Base-by-base conservation (phyloP, 192 early-diverging fungal species). In the Coemansia sp. region DNA sequence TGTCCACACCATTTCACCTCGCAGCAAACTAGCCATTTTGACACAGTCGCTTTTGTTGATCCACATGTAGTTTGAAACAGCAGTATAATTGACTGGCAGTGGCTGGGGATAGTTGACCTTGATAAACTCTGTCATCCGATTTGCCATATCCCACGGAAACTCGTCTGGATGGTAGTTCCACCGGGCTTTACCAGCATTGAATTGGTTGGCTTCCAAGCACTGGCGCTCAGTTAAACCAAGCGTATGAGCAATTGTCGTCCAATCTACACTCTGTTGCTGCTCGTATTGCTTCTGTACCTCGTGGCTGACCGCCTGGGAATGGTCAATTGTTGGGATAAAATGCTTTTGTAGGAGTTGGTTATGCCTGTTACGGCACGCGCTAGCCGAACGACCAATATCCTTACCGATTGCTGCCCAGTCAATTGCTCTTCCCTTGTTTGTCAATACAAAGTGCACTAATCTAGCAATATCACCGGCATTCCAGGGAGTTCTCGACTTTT, bases 1-100 rank as follows among this genome's bases (percentile, higher is more conserved):
- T 2, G 67, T 69, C 67, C 67, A 62, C 9, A 51, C 35, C 12
- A 69, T 37, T 3, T 56, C 12, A 4, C 67, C 67, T 1, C n/a
- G 1, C n/a, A 62, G 12, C 59, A 62, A 5, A 22, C 23, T 47
- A n/a, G 35, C 22, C 54, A 69, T 62, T 5, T 19, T 39, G 12
- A 32, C 27, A 22, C 67, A 62, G 60, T 69, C 67, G 2, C 57
- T 23, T 1, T 25, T 29, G 7, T 56, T 15, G 11, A 69, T 39
- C 67, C 67, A 69, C 67, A 69, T 45, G 22, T 52, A 69, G 51
- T 69, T 69, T 2, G 67, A 69, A 22, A 69, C 60, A 1, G 67
- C 60, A 6, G 24, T 15, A 25, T 48, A 62, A 41, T 62, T 68
- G 5, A 39, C 25, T 7, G 43, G 10, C 4, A 47, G 5, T 3